A percentile compares a stretch with the other conserved stretches of the same genome.
Evolutionary conservation across 257 asterid genomes (phyloP).

Genomic region (Gentiana dahurica): DNA sequence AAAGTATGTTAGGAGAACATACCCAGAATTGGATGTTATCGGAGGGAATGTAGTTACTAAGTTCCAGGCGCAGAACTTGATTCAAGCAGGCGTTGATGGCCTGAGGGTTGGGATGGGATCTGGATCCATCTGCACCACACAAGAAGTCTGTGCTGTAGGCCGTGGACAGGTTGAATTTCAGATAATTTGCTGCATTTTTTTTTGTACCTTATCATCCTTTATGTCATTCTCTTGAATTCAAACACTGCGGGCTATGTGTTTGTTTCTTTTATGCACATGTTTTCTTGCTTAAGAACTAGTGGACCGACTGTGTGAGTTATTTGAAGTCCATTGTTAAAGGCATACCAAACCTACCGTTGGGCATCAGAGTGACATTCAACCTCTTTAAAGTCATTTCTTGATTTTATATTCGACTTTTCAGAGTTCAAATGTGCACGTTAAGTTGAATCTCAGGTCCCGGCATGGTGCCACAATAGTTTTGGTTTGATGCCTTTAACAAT

Average conservation of each 20-base stretch:
- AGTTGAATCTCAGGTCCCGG: no score
- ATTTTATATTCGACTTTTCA: no score
- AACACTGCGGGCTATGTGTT: no score
- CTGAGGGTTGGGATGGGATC: slow-evolving; percentile 97
- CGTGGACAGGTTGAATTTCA: slow-evolving; percentile 68
- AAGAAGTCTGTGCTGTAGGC: slow-evolving; percentile 87
- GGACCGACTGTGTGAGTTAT: no score
- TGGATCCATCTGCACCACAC: slow-evolving; percentile 89
- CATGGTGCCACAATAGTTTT: no score
- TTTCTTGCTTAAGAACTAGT: not conserved
- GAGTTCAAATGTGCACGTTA: no score
- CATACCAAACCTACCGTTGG: no score
- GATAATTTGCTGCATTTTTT: not conserved
- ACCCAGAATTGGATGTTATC: slow-evolving; percentile 64
- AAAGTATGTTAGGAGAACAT: slow-evolving; percentile 51
- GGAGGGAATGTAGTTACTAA: slow-evolving; percentile 85
- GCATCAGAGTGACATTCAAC: no score
- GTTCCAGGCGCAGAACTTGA: slow-evolving; percentile 77
- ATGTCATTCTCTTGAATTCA: no score
- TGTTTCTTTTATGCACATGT: not conserved
- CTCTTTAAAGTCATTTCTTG: no score
- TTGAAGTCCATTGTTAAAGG: no score
- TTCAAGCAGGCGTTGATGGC: slow-evolving; percentile 81
- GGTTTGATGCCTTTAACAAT: no score
- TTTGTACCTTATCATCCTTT: not conserved